Evolutionary conservation across 495 filamentous ascomycete genomes (phyloP).

Genomic region (Amphirosellinia nigrospora): DNA sequence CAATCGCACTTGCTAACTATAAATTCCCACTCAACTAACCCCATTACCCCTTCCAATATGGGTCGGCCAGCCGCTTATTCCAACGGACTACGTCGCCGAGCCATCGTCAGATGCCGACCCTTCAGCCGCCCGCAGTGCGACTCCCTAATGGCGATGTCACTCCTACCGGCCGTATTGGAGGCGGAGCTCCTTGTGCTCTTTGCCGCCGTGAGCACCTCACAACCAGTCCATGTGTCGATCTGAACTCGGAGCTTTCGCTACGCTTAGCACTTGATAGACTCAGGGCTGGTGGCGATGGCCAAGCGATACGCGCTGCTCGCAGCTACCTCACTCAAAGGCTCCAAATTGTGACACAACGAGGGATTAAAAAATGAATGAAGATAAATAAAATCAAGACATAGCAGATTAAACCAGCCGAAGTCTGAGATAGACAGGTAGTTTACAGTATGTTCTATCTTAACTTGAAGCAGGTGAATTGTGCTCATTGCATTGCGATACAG

Average conservation of each 20-base stretch:
- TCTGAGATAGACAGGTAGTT: neutral
- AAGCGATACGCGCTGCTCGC: constrained; percentile 12
- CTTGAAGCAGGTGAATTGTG: neutral
- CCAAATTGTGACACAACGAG: constrained; percentile 10
- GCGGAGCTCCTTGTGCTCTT: constrained; percentile 37
- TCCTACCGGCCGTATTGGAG: constrained; percentile 19
- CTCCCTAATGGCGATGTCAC: constrained; percentile 22
- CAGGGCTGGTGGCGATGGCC: constrained; percentile 14
- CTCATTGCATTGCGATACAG: neutral
- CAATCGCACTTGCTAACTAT: constrained; percentile 4
- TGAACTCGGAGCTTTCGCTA: constrained; percentile 38
- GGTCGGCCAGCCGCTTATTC: neutral
- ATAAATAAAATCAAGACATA: neutral
- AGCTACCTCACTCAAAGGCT: constrained; percentile 25
- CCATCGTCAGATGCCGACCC: neutral
- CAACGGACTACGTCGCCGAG: neutral
- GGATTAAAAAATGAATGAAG: neutral
- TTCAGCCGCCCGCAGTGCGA: constrained; percentile 11
- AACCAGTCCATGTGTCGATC: constrained; percentile 40
- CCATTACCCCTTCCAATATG: neutral
- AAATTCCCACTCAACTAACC: constrained; percentile 3
- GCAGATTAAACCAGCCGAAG: neutral
- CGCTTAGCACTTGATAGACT: constrained; percentile 39
- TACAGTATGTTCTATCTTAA: neutral
- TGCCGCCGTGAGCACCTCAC: constrained; percentile 39